Percentiles rank a stretch among this genome's conserved stretches.
Conservation (phyloP, 768 basidiomycete species). For the Terana coerulea region DNA sequence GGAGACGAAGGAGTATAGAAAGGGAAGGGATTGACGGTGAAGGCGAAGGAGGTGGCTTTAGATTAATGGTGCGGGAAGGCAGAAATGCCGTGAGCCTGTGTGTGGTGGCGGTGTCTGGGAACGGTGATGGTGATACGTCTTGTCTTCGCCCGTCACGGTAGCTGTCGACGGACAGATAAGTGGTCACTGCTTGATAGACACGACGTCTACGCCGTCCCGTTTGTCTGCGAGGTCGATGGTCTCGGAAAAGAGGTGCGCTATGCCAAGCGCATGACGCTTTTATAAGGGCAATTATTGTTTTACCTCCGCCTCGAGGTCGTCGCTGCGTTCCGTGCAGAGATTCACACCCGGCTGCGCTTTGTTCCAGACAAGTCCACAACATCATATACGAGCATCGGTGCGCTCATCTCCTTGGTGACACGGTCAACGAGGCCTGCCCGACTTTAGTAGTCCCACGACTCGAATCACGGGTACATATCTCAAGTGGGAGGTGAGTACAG, state of each 20-base stretch:
- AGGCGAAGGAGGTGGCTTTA: conserved; percentile 7
- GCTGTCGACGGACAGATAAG: not conserved
- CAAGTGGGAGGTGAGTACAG: not conserved
- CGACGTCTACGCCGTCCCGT: not conserved
- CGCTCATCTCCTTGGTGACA: not conserved
- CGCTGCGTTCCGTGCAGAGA: not conserved
- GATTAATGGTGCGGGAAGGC: not conserved
- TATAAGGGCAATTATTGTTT: conserved; percentile 4
- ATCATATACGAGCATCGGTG: not conserved
- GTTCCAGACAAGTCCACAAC: not conserved
- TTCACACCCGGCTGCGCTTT: not conserved
- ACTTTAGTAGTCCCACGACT: not conserved
- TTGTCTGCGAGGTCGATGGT: not conserved
- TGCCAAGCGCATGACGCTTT: not conserved
- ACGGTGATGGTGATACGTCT: conserved; percentile 6
- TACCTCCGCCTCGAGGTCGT: not conserved
- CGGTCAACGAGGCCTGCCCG: not conserved
- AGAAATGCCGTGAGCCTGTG: no score
- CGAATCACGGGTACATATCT: not conserved
- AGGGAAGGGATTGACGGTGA: not conserved
- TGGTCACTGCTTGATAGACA: not conserved
- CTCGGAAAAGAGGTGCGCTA: not conserved
- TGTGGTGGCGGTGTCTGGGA: not conserved
- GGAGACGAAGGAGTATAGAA: conserved; percentile 13
- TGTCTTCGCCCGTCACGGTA: not conserved